phyloP scores from a whole-genome alignment of 2,329 filamentous ascomycete species.

The Falciphora oryzae region DNA sequence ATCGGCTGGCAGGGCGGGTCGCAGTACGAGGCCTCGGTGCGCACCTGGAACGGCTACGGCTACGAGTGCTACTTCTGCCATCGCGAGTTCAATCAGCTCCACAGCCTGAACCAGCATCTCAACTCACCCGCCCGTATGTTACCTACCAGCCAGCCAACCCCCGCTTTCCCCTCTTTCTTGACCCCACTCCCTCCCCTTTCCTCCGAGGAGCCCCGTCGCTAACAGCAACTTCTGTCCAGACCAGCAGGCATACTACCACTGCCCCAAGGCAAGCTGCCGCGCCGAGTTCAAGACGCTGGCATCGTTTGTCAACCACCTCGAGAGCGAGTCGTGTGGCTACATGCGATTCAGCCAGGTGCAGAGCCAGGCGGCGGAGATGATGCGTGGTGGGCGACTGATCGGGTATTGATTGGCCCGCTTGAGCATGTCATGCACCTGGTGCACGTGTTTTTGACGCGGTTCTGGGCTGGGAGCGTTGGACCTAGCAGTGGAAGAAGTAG shows the following conservation, averaged over 20 bases:
- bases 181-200: no score
- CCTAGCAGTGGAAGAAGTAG: neutral
- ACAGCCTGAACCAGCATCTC: conserved; percentile 45
- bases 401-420: neutral
- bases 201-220: conserved; percentile 1
- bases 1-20: conserved; percentile 37
- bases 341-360: conserved; percentile 33
- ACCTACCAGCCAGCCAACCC: no score
- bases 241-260: conserved; percentile 34
- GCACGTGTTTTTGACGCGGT: no score
- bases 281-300: conserved; percentile 34
- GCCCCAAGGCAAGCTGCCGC: conserved; percentile 28
- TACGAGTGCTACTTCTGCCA: conserved; percentile 53
- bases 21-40: conserved; percentile 30
- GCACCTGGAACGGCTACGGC: conserved; percentile 36
- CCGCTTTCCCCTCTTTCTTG: neutral
- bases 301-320: conserved; percentile 35
- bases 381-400: conserved; percentile 16
- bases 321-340: conserved; percentile 36
- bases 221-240: conserved; percentile 21
- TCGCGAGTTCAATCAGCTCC: conserved; percentile 29
- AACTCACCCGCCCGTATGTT: conserved; percentile 44
- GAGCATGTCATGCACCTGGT: neutral
- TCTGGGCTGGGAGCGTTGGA: no score
- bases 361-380: conserved; percentile 17